Percentiles rank a stretch among this genome's conserved stretches.
Evolutionary conservation across 2,329 filamentous ascomycete species (phyloP).

Genomic region (Apiospora hydei): DNA sequence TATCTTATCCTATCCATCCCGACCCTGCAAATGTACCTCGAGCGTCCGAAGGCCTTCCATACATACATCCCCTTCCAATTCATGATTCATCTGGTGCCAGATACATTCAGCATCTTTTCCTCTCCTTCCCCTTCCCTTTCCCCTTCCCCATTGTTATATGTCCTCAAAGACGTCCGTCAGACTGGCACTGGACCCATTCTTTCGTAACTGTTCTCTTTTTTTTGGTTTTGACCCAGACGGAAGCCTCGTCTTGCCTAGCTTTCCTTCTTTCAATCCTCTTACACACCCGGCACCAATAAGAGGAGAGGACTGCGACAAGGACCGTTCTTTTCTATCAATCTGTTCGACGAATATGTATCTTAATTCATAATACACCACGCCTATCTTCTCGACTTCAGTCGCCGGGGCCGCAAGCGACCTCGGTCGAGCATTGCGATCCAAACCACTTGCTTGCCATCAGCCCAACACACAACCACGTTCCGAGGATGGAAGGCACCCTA

Average conservation of each 20-base stretch:
- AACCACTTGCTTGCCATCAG: not conserved
- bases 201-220: constrained; percentile 16
- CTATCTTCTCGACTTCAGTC: constrained; percentile 11
- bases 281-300: constrained; percentile 15
- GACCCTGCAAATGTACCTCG: constrained; percentile 3
- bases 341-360: constrained; percentile 14
- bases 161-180: constrained; percentile 2
- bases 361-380: constrained; percentile 18
- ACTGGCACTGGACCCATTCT: not conserved
- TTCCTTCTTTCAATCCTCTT: not conserved
- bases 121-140: not conserved
- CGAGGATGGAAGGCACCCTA: constrained; percentile 57
- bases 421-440: not conserved
- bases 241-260: not conserved
- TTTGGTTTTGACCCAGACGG: constrained; percentile 10
- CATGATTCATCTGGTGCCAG: constrained; percentile 15
- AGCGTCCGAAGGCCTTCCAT: constrained; percentile 15
- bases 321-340: constrained; percentile 3
- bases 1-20: too few relatives aligned
- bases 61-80: not conserved
- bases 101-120: not conserved
- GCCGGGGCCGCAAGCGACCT: constrained; percentile 17
- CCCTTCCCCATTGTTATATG: constrained; percentile 15
- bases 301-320: not conserved
- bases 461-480: not conserved